Evolutionary conservation across 345 rosid species (phyloP).

Genomic region (Garcia nutans): DNA sequence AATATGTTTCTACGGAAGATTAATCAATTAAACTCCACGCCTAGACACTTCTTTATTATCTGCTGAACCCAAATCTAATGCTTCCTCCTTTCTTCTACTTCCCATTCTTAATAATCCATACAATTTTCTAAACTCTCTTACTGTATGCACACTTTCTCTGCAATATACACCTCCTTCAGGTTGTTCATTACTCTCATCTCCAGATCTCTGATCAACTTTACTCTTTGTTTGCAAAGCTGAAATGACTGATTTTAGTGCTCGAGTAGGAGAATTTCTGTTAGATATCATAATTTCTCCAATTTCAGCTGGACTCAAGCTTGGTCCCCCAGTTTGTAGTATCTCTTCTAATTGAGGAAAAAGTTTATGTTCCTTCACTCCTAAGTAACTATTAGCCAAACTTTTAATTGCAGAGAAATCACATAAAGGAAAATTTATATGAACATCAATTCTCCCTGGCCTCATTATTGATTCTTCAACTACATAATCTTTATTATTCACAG

Average conservation of each 20-base stretch:
- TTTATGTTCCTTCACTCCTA: constrained; percentile 32
- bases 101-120: constrained; percentile 27
- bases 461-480: constrained; percentile 10
- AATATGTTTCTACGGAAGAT: not conserved
- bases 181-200: constrained; percentile 7
- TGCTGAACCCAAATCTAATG: not conserved
- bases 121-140: constrained; percentile 25
- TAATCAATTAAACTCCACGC: not conserved
- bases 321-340: constrained; percentile 16
- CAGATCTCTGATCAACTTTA: not conserved
- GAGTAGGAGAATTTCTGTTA: constrained; percentile 24
- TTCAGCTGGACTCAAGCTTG: constrained; percentile 28
- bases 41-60: constrained; percentile 8
- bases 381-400: constrained; percentile 25
- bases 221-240: constrained; percentile 20
- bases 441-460: constrained; percentile 29
- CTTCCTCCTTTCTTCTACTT: constrained; percentile 26
- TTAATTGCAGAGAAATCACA: constrained; percentile 27
- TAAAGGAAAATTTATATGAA: constrained; percentile 19
- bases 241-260: constrained; percentile 27
- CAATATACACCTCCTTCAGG: constrained; percentile 2
- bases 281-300: constrained; percentile 32
- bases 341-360: constrained; percentile 26
- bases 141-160: constrained; percentile 28
- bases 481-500: constrained; percentile 16